Conservation (phyloP, 2,329 filamentous ascomycete species). For the Xylariaceae sp. region DNA sequence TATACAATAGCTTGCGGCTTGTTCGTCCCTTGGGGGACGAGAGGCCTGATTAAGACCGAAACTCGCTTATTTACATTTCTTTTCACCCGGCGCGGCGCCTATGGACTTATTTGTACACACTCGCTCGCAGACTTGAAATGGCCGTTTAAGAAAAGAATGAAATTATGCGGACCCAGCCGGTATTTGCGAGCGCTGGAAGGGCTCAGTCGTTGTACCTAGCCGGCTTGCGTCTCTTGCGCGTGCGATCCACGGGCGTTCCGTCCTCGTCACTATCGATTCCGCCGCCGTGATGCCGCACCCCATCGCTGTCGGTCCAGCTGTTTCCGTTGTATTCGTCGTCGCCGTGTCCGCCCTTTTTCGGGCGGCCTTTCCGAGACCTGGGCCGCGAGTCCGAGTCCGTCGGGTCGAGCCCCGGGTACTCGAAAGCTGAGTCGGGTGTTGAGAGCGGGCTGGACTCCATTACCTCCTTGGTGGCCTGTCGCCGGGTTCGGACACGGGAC, state of each 20-base stretch:
- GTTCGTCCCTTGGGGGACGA: too few relatives aligned
- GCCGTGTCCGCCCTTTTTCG: conserved; percentile 16
- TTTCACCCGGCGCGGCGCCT: too few relatives aligned
- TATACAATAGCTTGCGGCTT: too few relatives aligned
- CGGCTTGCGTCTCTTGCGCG: conserved; percentile 29
- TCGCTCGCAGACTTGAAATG: too few relatives aligned
- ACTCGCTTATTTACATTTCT: too few relatives aligned
- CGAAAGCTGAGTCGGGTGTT: conserved; percentile 25
- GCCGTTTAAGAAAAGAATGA: too few relatives aligned
- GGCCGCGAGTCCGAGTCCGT: conserved; percentile 26
- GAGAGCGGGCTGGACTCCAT: conserved; percentile 37
- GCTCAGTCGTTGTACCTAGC: conserved; percentile 36
- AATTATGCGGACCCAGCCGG: too few relatives aligned
- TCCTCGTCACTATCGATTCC: conserved; percentile 30
- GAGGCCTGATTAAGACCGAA: too few relatives aligned
- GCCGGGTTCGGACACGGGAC: conserved; percentile 27
- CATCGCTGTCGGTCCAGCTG: conserved; percentile 34
- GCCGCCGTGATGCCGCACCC: conserved; percentile 23
- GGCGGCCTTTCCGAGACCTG: background rate
- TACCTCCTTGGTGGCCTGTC: conserved; percentile 16
- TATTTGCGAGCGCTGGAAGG: background rate
- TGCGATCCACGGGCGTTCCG: conserved; percentile 22
- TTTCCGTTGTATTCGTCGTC: conserved; percentile 34
- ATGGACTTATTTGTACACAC: too few relatives aligned
- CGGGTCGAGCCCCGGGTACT: conserved; percentile 12